Conservation (phyloP, 352 stramenopile species). For the Stramenopiles sp. region DNA sequence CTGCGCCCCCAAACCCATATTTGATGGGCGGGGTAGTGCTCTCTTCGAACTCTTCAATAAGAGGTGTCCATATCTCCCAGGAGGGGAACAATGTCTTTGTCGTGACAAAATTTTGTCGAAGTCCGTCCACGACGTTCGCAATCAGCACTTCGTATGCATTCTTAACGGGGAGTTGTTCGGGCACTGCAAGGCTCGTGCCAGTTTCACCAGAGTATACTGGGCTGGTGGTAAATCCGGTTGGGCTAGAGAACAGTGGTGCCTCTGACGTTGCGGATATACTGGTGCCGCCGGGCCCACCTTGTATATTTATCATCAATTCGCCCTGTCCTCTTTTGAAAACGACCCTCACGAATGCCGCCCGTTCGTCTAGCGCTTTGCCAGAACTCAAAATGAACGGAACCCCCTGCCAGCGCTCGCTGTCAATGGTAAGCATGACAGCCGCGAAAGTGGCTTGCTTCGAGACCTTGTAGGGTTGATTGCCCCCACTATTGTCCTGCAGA, state of each 20-base stretch:
- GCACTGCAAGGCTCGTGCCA: neutral
- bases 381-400: neutral
- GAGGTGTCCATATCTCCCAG: neutral
- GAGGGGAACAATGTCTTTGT: neutral
- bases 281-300: neutral
- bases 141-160: conserved; percentile 9
- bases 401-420: neutral
- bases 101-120: neutral
- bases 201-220: neutral
- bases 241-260: neutral
- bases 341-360: neutral
- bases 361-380: neutral
- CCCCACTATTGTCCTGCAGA: too few relatives aligned
- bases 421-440: neutral
- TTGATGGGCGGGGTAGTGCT: neutral
- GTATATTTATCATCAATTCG: neutral
- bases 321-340: neutral
- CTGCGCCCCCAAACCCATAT: neutral
- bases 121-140: neutral
- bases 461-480: too few relatives aligned
- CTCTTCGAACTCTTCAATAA: conserved; percentile 4
- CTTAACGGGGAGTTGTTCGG: neutral
- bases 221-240: neutral
- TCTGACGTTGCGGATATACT: conserved; percentile 2
- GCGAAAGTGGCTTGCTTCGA: neutral